These are phyloP conservation scores for Nematocida sp. DNA, from an alignment of 371 early-diverging fungal species.

Conservation along the genomic window DNA sequence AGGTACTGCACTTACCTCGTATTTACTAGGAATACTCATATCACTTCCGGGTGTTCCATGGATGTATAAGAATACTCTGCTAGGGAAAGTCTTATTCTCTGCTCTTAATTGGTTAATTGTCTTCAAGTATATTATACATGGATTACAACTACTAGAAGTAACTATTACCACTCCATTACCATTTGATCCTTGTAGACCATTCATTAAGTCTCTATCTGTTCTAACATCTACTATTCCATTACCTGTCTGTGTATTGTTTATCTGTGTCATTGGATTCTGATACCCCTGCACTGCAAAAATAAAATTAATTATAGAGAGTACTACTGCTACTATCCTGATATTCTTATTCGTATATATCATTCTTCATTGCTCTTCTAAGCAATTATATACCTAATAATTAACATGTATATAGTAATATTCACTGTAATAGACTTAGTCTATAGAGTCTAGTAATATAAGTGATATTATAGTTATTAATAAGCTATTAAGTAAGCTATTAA, in stretches of 20 bases:
- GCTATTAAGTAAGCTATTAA: too few relatives aligned
- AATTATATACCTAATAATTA: not conserved
- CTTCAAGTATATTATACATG: conserved; percentile 5
- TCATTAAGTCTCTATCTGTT: not conserved
- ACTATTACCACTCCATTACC: not conserved
- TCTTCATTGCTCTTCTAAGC: not conserved
- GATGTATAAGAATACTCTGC: too few relatives aligned
- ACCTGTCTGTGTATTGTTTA: not conserved
- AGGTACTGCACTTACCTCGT: not conserved
- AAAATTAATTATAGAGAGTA: not conserved
- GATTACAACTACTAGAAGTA: not conserved
- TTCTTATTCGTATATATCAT: not conserved
- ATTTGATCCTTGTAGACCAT: not conserved
- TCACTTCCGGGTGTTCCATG: too few relatives aligned
- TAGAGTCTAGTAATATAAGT: too few relatives aligned
- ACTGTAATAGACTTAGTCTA: too few relatives aligned
- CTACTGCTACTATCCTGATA: not conserved
- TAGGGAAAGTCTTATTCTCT: too few relatives aligned
- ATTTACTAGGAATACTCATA: too few relatives aligned
- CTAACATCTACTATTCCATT: not conserved
- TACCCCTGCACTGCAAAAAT: not conserved
- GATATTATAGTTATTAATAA: too few relatives aligned
- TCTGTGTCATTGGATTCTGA: not conserved
- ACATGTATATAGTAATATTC: too few relatives aligned
- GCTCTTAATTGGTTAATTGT: not conserved